Conservation (phyloP, 2,329 filamentous ascomycete species). For the Berkeleyomyces basicola region DNA sequence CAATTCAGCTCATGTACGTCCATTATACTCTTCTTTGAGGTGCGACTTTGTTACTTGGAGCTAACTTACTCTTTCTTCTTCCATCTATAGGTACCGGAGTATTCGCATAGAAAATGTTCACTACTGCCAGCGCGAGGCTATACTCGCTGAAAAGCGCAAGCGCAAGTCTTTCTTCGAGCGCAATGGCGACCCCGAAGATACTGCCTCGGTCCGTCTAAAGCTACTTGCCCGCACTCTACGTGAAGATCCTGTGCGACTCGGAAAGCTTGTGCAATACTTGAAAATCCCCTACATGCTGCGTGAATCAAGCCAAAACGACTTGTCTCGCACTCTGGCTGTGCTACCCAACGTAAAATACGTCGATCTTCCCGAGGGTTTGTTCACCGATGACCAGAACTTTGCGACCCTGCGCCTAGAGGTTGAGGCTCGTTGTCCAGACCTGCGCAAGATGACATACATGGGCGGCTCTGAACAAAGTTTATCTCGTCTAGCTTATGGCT, state of each 20-base stretch:
- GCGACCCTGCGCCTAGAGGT: conserved; percentile 66
- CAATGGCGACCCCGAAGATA: conserved; percentile 67
- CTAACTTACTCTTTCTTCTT: neutral
- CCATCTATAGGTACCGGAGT: conserved; percentile 53
- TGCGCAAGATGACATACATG: conserved; percentile 79
- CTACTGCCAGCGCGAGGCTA: conserved; percentile 76
- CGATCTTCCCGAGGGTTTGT: conserved; percentile 80
- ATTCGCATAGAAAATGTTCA: conserved; percentile 88
- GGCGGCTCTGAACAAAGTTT: conserved; percentile 64
- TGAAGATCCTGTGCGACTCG: conserved; percentile 53
- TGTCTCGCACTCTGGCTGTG: conserved; percentile 73
- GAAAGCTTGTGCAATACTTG: conserved; percentile 55
- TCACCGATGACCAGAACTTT: conserved; percentile 60
- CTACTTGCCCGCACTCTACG: conserved; percentile 70
- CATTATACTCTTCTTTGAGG: neutral
- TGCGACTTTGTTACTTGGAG: neutral
- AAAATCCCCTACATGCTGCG: conserved; percentile 93
- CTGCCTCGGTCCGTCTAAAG: conserved; percentile 56
- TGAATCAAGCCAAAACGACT: conserved; percentile 66
- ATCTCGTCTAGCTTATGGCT: conserved; percentile 47
- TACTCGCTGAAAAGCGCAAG: conserved; percentile 64
- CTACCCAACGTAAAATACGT: conserved; percentile 75
- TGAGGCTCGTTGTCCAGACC: conserved; percentile 63
- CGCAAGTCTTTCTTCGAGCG: conserved; percentile 55
- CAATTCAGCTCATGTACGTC: conserved; percentile 43